Evolutionary conservation across 2,329 filamentous ascomycete species (phyloP), one percentile per base, ranked within the genome.

Genomic region (Hymenoscyphus linearis): DNA sequence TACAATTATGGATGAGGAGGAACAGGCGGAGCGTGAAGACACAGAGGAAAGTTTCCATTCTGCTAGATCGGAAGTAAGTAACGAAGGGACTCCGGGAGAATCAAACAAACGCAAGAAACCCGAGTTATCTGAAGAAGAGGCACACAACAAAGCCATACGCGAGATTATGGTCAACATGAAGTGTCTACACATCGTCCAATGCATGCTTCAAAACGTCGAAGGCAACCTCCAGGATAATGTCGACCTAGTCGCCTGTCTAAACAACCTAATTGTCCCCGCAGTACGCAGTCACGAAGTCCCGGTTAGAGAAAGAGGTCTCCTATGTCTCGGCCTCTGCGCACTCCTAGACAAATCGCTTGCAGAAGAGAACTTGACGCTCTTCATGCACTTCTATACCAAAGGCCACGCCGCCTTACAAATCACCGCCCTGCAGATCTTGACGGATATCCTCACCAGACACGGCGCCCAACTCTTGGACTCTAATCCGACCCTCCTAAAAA

Each of bases 111-210:
- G 74, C 55, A 80, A 79, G 68, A 75, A 75, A 35, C 72, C 71
- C 13, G 79, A 80, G 60, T 68, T 83, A 61, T 83, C 78, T 57
- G 85, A 88, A 60, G 88, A 90, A 67, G 85, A 87, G 65, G 84
- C 85, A 10, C 81, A 85, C 67, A 82, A 83, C 54, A 96, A 93
- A 77, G 91, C 90, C 1, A 85, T 97, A 67, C 87, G 85, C 66
- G 92, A 97, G 76, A 95, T 97, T 72, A 87, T 97, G 79, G 89
- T 98, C 74, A 98, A 98, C 79, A 93, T 97, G 85, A 98, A 98
- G 77, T 98, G 95, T 74, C 82, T 99, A 64, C 90, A 97, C 72
- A 97, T 99, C 67, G 93, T 96, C 27, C 91, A 97, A 75, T 98
- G 92, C 79, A 96, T 98, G 90, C 82, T 99, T 57, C 87, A 96